Percentiles rank a stretch among this genome's conserved stretches.
These are phyloP conservation scores for Spergularia azorica DNA, from an alignment of 179 eudicot species.

Conservation along the genomic window DNA sequence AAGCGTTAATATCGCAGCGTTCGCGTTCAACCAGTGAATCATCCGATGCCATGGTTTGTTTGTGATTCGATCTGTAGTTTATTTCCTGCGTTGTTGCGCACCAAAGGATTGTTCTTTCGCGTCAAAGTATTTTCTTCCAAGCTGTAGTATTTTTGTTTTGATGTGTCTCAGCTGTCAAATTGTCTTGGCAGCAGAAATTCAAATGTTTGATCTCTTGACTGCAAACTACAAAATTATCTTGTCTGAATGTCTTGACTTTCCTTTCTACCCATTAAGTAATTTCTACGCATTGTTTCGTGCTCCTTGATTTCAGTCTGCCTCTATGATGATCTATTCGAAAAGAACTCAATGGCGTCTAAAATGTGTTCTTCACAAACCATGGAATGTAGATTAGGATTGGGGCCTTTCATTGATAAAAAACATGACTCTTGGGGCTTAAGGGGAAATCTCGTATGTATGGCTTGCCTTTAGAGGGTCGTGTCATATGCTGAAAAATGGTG, in stretches of 20 bases:
- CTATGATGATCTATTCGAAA: no score
- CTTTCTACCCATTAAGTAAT: not conserved
- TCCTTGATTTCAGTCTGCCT: no score
- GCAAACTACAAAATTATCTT: not conserved
- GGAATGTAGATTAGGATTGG: not conserved
- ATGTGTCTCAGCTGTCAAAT: conserved; percentile 1
- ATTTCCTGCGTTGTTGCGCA: not conserved
- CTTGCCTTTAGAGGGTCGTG: not conserved
- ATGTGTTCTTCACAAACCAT: not conserved
- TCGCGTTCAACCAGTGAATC: conserved; percentile 78
- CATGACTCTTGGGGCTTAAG: not conserved
- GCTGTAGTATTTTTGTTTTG: not conserved
- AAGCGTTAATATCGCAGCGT: conserved; percentile 85
- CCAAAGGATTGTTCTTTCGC: not conserved
- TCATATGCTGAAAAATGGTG: not conserved
- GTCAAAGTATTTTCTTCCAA: not conserved
- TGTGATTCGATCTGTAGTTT: not conserved
- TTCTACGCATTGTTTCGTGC: not conserved
- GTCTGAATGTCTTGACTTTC: not conserved
- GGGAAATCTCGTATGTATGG: not conserved
- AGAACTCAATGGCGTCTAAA: not conserved
- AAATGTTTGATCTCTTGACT: not conserved
- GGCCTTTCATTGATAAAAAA: not conserved
- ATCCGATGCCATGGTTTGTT: conserved; percentile 72
- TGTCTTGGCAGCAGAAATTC: not conserved